phyloP scores from a whole-genome alignment of 352 stramenopile genomes.

The Thalassiosira hispida region DNA sequence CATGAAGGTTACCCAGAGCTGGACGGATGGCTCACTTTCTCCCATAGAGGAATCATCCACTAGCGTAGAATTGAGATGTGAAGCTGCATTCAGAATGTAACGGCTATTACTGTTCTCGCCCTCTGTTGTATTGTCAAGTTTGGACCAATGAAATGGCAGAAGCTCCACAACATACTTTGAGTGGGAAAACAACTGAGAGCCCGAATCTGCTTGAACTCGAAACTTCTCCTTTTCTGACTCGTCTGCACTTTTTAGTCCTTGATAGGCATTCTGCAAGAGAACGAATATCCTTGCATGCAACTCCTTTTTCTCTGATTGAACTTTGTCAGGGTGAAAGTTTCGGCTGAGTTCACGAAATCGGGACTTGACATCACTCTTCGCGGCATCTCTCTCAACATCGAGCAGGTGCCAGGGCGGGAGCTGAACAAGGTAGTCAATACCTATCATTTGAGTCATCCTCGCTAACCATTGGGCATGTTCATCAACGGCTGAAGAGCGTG shows the following conservation, averaged over 20 bases:
- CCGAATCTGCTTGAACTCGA: constrained; percentile 27
- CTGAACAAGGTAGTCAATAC: constrained; percentile 49
- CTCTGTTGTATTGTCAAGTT: constrained; percentile 10
- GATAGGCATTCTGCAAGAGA: constrained; percentile 55
- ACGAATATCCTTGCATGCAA: constrained; percentile 56
- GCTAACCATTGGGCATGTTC: constrained; percentile 49
- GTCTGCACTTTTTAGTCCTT: constrained; percentile 40
- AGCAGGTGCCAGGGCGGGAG: constrained; percentile 53
- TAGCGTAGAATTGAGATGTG: constrained; percentile 40
- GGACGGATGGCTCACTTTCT: constrained; percentile 28
- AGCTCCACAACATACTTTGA: constrained; percentile 49
- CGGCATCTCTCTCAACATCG: constrained; percentile 45
- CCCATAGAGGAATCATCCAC: constrained; percentile 10
- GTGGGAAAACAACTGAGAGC: constrained; percentile 49
- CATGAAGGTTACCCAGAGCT: constrained; percentile 49
- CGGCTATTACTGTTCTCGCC: neutral
- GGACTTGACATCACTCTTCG: constrained; percentile 47
- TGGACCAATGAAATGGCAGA: constrained; percentile 52
- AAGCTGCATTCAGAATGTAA: constrained; percentile 52
- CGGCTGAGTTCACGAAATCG: constrained; percentile 46
- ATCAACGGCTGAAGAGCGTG: constrained; percentile 19
- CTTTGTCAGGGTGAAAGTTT: constrained; percentile 50
- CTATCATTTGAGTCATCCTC: constrained; percentile 47
- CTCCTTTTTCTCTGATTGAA: constrained; percentile 42
- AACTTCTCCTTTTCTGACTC: constrained; percentile 47